Percentiles rank a stretch among this genome's conserved stretches.
Conservation (phyloP, 228 moss, liverwort and hornwort genomes). For the Sphagnum magellanicum region DNA sequence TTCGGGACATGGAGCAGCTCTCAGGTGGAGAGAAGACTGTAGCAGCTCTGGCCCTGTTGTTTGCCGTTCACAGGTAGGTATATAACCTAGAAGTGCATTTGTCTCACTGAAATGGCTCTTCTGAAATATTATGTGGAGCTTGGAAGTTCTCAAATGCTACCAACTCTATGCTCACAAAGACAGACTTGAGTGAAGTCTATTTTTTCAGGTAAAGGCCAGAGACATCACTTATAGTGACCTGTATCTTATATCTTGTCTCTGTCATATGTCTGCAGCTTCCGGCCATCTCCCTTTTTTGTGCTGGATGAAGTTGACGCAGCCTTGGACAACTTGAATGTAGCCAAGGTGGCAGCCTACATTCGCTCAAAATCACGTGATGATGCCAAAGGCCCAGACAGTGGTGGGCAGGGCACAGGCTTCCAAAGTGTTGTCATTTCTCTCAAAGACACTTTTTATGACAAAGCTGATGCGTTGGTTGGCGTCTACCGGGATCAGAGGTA, state of each 20-base stretch:
- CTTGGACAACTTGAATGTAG: slow-evolving; percentile 83
- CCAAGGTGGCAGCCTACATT: slow-evolving; percentile 89
- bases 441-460: slow-evolving; percentile 88
- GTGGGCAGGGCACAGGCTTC: slow-evolving; percentile 72
- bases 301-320: slow-evolving; percentile 93
- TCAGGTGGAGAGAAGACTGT: slow-evolving; percentile 99
- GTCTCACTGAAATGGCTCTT: background rate
- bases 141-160: no score
- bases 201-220: no score
- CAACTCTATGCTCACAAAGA: no score
- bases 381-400: slow-evolving; percentile 55
- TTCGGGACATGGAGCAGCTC: slow-evolving; percentile 97
- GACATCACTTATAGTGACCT: no score
- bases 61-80: slow-evolving; percentile 87
- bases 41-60: slow-evolving; percentile 91
- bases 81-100: background rate
- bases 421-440: slow-evolving; percentile 90
- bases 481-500: slow-evolving; percentile 83
- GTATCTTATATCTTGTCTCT: no score
- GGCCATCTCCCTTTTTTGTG: slow-evolving; percentile 93
- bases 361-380: slow-evolving; percentile 74
- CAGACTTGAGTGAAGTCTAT: no score
- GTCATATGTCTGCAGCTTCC: slow-evolving; percentile 49
- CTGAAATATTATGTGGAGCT: no score
- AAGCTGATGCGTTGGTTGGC: slow-evolving; percentile 83